Base-by-base conservation (phyloP, 331 rosid genomes). In the Pyrus hybrid region DNA sequence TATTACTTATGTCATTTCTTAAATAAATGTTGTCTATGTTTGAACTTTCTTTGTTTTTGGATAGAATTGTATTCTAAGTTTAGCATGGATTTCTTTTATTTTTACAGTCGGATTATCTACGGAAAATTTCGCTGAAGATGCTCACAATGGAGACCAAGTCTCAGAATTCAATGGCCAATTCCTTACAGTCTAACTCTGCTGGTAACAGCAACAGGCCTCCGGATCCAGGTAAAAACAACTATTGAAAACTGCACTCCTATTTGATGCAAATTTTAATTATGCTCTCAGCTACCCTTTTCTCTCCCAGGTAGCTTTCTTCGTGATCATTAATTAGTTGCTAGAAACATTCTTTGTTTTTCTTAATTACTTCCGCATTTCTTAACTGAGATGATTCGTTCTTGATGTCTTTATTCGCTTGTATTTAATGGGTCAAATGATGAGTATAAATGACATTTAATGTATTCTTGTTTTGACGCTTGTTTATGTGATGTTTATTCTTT, bases 51-150 rank as follows among this genome's bases (percentile, higher is more conserved):
- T 21, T 13, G 41, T 60, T 64, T 58, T 63, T 3, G 12, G 53
- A 61, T 71, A 56, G 67, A 30, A 57, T 1, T 57, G 21, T 58
- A 18, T 35, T 43, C 28, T 18, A 25, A 41, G 35, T 25, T 45
- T 68, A 25, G 23, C 45, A 53, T 61, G 13, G 63, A 25, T 49
- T 23, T 72, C 13, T 2, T 21, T 23, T 72, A 6, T 8, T 21
- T 63, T 13, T 75, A 5, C 77, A 89, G 93, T 43, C 84, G 68
- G 93, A 89, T 80, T 89, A 89, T 78, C 82, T 87, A 11, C 76
- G 82, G 53, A 87, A 81, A 80, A 87, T 87, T 61, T 87, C 97
- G 68, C 53, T 88, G 82, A 93, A 91, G 88, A 83, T 93, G 97
- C 94, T 88, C 30, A 76, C 90, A 1, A 88, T 87, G 96, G 96